Evolutionary conservation across 2,329 filamentous ascomycete genomes (phyloP), one percentile per base, ranked within the genome.

Genomic region (Pseudohalonectria lignicola): DNA sequence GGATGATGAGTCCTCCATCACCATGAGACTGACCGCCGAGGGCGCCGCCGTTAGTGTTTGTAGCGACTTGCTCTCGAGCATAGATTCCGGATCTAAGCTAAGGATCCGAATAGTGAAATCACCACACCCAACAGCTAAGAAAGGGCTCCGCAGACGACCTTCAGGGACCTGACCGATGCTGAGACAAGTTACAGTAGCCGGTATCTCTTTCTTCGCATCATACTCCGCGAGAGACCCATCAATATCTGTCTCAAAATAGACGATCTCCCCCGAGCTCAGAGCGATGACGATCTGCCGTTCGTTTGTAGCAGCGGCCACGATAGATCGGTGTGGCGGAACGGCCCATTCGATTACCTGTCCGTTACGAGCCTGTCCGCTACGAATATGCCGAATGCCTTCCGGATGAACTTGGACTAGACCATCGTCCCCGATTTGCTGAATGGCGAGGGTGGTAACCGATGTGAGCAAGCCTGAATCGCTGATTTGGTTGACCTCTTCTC

Each of bases 161-260:
- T 93, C 84, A 0, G 92, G 90, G 12, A 96, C 87, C 39, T 92
- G 82, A 3, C 90, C 92, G 37, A 99, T 69, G 50, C 88, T 94
- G n/a, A 98, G 67, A 47, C 85, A 93, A 15, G 88, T 96, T 35
- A 98, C 88, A 0, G 88, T 95, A 32, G 87, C 90, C 37, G 84
- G 87, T 82, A 98, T 92, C 51, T 93, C 83, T 50, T 87, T 86
- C 57, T 90, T 87, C 53, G 96, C 88, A 47, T 96, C 84, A 47
- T 95, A 94, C 62, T 96, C 90, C 25, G 86, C 86, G 23, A 96
- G 68, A 3, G 84, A 84, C 21, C 88, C 88, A 58, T 96, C 90
- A 0, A 77, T 74, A 52, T 95, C 92, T 78, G 95, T 90, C 57
- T 98, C 93, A 49, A 98, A 98, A 54, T 96, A 98, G 31, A 94